Evolutionary conservation across 768 basidiomycete species (phyloP).

Genomic region (Imleria badia): DNA sequence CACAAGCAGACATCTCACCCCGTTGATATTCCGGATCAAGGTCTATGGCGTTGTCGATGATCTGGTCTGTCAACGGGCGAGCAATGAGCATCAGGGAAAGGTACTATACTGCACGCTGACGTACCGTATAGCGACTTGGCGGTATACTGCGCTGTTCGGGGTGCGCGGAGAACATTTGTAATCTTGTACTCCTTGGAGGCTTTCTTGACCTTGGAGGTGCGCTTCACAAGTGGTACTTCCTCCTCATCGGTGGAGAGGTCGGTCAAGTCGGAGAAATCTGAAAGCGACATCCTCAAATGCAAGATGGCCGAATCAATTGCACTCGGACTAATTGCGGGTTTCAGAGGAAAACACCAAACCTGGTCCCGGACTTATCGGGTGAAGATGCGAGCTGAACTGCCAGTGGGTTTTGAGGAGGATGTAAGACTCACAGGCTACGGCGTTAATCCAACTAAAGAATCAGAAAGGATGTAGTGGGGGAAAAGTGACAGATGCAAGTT

Average conservation of each 20-base stretch:
- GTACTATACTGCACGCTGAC: neutral
- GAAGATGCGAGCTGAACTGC: neutral
- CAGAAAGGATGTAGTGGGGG: neutral
- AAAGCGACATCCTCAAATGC: slow-evolving; percentile 31
- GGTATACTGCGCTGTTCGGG: slow-evolving; percentile 42
- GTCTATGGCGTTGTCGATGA: slow-evolving; percentile 46
- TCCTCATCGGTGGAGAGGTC: slow-evolving; percentile 45
- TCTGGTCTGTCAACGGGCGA: slow-evolving; percentile 39
- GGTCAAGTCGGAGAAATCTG: slow-evolving; percentile 48
- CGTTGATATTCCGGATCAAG: slow-evolving; percentile 68
- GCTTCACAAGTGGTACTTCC: slow-evolving; percentile 27
- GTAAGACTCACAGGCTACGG: neutral
- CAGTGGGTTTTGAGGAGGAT: neutral
- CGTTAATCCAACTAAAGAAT: neutral
- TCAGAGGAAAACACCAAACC: neutral
- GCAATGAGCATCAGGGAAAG: neutral
- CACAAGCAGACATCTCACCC: slow-evolving; percentile 35
- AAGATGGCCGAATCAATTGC: neutral
- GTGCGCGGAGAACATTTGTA: slow-evolving; percentile 35
- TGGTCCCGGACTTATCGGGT: neutral
- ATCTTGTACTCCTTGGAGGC: slow-evolving; percentile 31
- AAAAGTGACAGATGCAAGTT: neutral
- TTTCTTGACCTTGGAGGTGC: slow-evolving; percentile 23
- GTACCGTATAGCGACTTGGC: slow-evolving; percentile 45
- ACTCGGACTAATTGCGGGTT: neutral